These are phyloP conservation scores for Miamiensis avidus DNA, from an alignment of 169 alveolate genomes.

Conservation along the genomic window DNA sequence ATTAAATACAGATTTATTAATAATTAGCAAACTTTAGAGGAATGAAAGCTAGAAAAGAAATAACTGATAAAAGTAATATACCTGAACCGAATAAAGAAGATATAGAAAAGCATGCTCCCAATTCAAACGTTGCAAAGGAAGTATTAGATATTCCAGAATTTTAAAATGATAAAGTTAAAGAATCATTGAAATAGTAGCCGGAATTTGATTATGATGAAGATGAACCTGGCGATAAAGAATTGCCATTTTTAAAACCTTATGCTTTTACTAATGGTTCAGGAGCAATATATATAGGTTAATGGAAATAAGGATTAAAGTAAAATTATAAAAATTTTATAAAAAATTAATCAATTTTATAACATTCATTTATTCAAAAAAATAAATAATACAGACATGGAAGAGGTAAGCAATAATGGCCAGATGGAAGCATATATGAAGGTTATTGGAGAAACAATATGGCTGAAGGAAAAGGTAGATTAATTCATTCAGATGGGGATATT, in stretches of 20 bases:
- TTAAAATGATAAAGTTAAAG: slow-evolving; percentile 20
- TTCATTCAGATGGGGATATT: slow-evolving; percentile 57
- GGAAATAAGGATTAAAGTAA: not conserved
- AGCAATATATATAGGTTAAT: not conserved
- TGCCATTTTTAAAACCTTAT: slow-evolving; percentile 8
- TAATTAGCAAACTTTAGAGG: too few species aligned
- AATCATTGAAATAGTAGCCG: slow-evolving; percentile 1
- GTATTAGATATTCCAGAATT: not conserved
- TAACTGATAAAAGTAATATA: not conserved
- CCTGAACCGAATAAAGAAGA: not conserved
- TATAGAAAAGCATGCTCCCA: not conserved
- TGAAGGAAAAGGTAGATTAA: slow-evolving; percentile 64
- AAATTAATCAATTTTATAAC: too few species aligned
- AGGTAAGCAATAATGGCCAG: slow-evolving; percentile 4
- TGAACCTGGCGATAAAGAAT: slow-evolving; percentile 11
- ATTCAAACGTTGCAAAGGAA: not conserved
- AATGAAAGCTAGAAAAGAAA: too few species aligned
- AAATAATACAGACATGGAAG: slow-evolving; percentile 1
- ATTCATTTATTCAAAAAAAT: too few species aligned
- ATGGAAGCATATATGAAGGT: slow-evolving; percentile 7
- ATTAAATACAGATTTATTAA: too few species aligned
- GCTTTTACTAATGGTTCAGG: slow-evolving; percentile 16
- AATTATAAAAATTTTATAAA: too few species aligned
- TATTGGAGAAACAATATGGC: slow-evolving; percentile 34
- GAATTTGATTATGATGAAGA: slow-evolving; percentile 25